phyloP scores from a whole-genome alignment of 192 early-diverging fungal species.

The Phycomyces blakesleeanus region DNA sequence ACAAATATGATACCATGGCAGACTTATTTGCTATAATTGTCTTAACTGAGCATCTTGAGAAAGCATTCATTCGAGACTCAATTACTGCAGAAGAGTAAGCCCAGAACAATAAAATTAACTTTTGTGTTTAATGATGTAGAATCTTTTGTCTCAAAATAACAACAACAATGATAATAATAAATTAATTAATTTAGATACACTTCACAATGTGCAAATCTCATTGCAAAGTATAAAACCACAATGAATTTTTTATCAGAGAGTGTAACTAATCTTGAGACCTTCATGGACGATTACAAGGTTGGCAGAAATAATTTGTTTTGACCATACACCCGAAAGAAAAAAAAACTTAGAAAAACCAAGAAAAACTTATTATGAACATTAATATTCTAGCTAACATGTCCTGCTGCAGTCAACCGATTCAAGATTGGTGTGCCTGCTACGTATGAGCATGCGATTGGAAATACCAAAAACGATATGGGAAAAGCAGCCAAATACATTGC shows the following conservation, averaged over 20 bases:
- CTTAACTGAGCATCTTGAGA: constrained; percentile 87
- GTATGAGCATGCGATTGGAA: constrained; percentile 77
- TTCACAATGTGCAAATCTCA: constrained; percentile 81
- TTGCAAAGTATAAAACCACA: constrained; percentile 88
- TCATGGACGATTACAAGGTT: constrained; percentile 80
- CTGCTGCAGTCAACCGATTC: constrained; percentile 81
- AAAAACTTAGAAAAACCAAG: no score
- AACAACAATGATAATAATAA: no score
- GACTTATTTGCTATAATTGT: constrained; percentile 92
- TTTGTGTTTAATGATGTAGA: no score
- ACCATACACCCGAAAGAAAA: no score
- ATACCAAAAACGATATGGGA: constrained; percentile 38
- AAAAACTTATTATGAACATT: neutral
- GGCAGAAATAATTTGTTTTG: no score
- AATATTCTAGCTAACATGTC: constrained; percentile 63
- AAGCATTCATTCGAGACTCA: constrained; percentile 87
- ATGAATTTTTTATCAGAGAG: constrained; percentile 58
- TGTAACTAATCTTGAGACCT: constrained; percentile 64
- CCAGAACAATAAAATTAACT: neutral
- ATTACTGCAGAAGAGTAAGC: constrained; percentile 74
- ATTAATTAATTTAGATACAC: constrained; percentile 78
- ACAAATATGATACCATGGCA: constrained; percentile 88
- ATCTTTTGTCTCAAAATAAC: no score
- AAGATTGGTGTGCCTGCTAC: constrained; percentile 97
- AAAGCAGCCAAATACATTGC: constrained; percentile 79